Conservation (phyloP, 2,329 filamentous ascomycete species). For the Penicillium sp. region DNA sequence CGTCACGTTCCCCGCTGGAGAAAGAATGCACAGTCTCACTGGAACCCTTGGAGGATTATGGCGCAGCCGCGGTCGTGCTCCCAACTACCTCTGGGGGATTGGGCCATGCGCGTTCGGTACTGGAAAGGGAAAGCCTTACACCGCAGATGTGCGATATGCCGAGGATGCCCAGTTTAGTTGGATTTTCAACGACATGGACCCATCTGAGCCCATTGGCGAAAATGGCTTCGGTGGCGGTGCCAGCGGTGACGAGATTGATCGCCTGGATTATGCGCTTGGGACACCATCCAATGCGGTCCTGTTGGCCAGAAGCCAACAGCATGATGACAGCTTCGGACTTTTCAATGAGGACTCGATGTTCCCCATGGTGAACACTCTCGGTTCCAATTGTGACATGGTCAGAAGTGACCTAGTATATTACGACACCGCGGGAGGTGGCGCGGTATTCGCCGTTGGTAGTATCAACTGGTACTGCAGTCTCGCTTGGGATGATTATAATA, state of each 20-base stretch:
- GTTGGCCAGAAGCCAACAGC: background rate
- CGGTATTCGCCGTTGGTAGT: constrained; percentile 1
- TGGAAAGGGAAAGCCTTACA: constrained; percentile 30
- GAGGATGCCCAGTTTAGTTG: background rate
- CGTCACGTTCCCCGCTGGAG: constrained; percentile 30
- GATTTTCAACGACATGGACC: constrained; percentile 14
- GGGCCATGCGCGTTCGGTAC: constrained; percentile 34
- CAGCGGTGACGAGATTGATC: constrained; percentile 40
- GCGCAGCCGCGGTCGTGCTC: constrained; percentile 32
- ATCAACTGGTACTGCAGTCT: constrained; percentile 1
- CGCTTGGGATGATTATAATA: background rate
- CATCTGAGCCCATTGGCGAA: constrained; percentile 14
- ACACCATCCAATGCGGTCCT: constrained; percentile 33
- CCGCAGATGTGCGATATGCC: background rate
- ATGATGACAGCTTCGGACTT: constrained; percentile 2
- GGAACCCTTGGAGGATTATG: constrained; percentile 37
- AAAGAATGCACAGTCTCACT: constrained; percentile 31
- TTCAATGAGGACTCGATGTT: constrained; percentile 2
- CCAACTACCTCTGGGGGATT: constrained; percentile 35
- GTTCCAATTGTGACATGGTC: background rate
- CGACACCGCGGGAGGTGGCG: background rate
- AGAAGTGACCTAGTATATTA: constrained; percentile 1
- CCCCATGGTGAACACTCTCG: background rate
- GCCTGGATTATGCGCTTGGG: constrained; percentile 33
- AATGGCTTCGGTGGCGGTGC: constrained; percentile 32